Percentiles rank a stretch among this genome's conserved stretches.
phyloP scores from a whole-genome alignment of 768 basidiomycete genomes.

The Lactarius hengduanensis region DNA sequence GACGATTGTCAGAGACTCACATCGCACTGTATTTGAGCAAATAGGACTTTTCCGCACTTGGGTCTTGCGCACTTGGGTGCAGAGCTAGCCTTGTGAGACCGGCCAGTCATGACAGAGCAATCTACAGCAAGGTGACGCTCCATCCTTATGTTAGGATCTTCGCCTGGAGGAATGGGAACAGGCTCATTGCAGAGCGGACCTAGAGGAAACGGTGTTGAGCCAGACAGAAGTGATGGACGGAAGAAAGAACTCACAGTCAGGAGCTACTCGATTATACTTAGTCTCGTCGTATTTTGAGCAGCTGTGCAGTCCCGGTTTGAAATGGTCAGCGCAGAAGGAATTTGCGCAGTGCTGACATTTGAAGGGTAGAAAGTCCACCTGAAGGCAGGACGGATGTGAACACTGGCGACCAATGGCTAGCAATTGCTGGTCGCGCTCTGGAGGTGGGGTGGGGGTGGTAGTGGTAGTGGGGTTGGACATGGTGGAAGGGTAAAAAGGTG shows the following conservation, averaged over 20 bases:
- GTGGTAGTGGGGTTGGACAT: conserved; percentile 32
- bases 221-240: not conserved
- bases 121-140: conserved; percentile 66
- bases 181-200: conserved; percentile 78
- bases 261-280: conserved; percentile 72
- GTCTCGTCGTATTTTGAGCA: conserved; percentile 71
- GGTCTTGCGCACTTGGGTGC: conserved; percentile 57
- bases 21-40: conserved; percentile 69
- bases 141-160: conserved; percentile 82
- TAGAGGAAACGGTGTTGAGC: conserved; percentile 30
- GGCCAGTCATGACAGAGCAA: conserved; percentile 70
- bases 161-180: conserved; percentile 69
- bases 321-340: conserved; percentile 78
- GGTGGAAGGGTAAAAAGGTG: conserved; percentile 13
- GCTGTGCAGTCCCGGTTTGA: conserved; percentile 61
- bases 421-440: conserved; percentile 52
- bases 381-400: conserved; percentile 58
- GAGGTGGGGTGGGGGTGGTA: conserved; percentile 22
- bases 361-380: conserved; percentile 84
- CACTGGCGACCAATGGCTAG: conserved; percentile 72
- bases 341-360: conserved; percentile 77
- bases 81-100: conserved; percentile 45
- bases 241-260: conserved; percentile 54
- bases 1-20: conserved; percentile 44
- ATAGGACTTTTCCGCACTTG: conserved; percentile 71